Percentiles rank a stretch among this genome's conserved stretches.
Evolutionary conservation across 2,329 filamentous ascomycete species (phyloP).

Genomic region (Ceratocystis smalleyi): DNA sequence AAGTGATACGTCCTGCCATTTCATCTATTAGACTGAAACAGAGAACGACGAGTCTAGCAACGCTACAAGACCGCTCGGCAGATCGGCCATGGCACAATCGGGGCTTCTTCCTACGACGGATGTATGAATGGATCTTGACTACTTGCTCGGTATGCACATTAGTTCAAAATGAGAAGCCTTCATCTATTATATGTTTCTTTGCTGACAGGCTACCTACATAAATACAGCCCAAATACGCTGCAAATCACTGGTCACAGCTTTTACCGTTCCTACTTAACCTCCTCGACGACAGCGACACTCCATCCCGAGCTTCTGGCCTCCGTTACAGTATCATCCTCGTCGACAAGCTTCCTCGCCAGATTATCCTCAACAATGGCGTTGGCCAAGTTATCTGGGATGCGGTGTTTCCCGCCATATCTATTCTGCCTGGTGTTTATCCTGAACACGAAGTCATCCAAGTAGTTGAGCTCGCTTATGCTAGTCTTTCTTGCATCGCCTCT

Average conservation of each 20-base stretch:
- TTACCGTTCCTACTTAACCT: slow-evolving; percentile 55
- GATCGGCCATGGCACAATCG: slow-evolving; percentile 13
- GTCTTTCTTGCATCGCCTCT: slow-evolving; percentile 34
- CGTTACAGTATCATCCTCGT: slow-evolving; percentile 40
- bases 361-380: slow-evolving; percentile 49
- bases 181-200: not conserved
- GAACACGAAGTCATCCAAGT: slow-evolving; percentile 52
- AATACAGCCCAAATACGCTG: slow-evolving; percentile 29
- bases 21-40: not conserved
- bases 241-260: slow-evolving; percentile 49
- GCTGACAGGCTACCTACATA: not conserved
- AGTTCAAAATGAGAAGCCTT: not conserved
- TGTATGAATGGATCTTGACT: slow-evolving; percentile 15
- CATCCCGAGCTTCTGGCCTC: slow-evolving; percentile 41
- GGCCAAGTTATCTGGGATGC: slow-evolving; percentile 52
- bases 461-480: slow-evolving; percentile 49
- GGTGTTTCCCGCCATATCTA: slow-evolving; percentile 56
- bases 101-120: slow-evolving; percentile 9
- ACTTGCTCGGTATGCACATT: slow-evolving; percentile 6
- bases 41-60: slow-evolving; percentile 1
- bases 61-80: slow-evolving; percentile 11
- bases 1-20: slow-evolving; percentile 7
- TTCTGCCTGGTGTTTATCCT: slow-evolving; percentile 61
- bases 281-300: slow-evolving; percentile 44
- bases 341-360: slow-evolving; percentile 32